phyloP scores from a whole-genome alignment of 129 eudicot species.

The Smallanthus sonchifolius region DNA sequence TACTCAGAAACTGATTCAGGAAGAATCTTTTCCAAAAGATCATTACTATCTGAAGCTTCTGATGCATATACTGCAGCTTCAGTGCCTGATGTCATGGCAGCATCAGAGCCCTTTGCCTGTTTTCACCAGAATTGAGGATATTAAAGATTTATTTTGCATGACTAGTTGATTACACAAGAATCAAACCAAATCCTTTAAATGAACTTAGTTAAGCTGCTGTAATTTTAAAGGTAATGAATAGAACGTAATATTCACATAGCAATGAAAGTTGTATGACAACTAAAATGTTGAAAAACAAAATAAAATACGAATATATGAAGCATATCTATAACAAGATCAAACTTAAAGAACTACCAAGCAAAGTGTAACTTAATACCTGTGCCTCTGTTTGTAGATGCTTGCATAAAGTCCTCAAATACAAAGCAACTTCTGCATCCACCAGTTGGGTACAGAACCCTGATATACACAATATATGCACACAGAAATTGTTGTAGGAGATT shows the following conservation, averaged over 20 bases:
- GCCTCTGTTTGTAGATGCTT: constrained; percentile 73
- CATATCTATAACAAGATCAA: background rate
- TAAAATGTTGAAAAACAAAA: background rate
- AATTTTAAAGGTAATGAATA: background rate
- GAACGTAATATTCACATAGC: background rate
- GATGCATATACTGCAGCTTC: constrained; percentile 98
- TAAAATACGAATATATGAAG: background rate
- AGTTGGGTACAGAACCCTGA: constrained; percentile 48
- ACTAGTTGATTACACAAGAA: background rate
- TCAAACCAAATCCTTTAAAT: background rate
- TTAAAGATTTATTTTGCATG: background rate
- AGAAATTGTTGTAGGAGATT: background rate
- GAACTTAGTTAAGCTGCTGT: background rate
- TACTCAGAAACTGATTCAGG: constrained; percentile 82
- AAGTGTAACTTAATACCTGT: constrained; percentile 39
- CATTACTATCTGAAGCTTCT: constrained; percentile 88
- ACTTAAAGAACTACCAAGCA: background rate
- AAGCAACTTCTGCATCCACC: constrained; percentile 86
- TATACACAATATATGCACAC: constrained; percentile 10
- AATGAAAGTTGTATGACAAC: background rate
- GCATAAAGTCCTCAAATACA: constrained; percentile 83
- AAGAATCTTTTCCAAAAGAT: constrained; percentile 79
- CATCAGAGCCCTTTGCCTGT: constrained; percentile 94
- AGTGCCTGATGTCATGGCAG: constrained; percentile 79
- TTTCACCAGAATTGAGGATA: background rate